Evolutionary conservation across 306 rosid species (phyloP), one percentile per base, ranked within the genome.

Genomic region (Begonia masoniana): DNA sequence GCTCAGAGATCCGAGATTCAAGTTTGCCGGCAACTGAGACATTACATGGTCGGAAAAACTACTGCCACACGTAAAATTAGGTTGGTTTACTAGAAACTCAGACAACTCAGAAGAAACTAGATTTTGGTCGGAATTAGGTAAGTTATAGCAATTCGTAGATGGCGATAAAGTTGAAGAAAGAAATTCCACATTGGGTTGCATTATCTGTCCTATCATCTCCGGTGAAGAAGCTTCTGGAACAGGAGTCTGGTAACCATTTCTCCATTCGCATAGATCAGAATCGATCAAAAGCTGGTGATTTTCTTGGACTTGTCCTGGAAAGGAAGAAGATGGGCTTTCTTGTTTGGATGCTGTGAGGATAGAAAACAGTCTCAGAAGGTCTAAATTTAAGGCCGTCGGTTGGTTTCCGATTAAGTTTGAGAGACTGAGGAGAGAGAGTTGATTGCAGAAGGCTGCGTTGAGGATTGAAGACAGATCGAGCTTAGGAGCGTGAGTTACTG

Each of bases 401-500:
- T 78, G 87, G 13, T 83, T 68, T 35, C 74, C 63, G 41, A 82
- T 57, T 43, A 85, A 47, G 66, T 67, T 73, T 51, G 95, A 64
- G 46, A 85, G 58, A 50, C 71, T 74, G 61, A 86, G 68, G 59
- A 85, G 59, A 2, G 94, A 60, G 39, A 31, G 39, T 19, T 71
- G 70, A 52, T 70, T 78, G 42, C 74, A 65, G 24, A 91, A 54
- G 3, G 76, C 79, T 14, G 86, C 57, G 10, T 69, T 57, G 1
- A 91, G 66, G 42, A 83, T 59, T 2, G 94, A 79, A 2, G 96
- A 77, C 9, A 83, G 78, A 73, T 91, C 96, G 2, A 91, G 70
- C 43, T 96, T 92, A 0, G 96, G 96, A 13, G 96, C 52, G 12
- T 86, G 96, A 50, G 96, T 91, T n/a, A 91, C 96, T 0, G 99